phyloP scores from a whole-genome alignment of 2,329 filamentous ascomycete genomes.

The Alternaria ethzedia region DNA sequence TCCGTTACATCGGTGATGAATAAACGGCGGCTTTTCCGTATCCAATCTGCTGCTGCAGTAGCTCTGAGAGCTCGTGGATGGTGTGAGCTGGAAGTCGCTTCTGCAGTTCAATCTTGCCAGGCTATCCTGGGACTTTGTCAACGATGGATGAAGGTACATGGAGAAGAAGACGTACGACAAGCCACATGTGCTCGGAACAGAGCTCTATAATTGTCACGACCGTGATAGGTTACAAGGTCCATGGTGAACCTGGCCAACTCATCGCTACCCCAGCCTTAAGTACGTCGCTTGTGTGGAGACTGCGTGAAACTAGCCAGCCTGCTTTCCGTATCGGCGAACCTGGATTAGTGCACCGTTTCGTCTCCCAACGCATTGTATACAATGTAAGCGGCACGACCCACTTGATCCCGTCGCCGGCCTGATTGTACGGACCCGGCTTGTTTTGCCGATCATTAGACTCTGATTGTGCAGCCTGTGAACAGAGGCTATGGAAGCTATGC shows the following conservation, averaged over 20 bases:
- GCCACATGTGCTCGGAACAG: not conserved
- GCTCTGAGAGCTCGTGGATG: not conserved
- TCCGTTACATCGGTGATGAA: not conserved
- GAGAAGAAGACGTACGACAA: not conserved
- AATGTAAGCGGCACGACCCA: not conserved
- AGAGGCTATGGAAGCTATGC: not conserved
- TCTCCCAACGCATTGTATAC: not conserved
- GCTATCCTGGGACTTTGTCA: not conserved
- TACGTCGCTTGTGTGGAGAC: not conserved
- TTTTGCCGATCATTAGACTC: slow-evolving; percentile 1
- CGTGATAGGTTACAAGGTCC: not conserved
- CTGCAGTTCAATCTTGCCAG: not conserved
- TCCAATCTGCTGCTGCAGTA: not conserved
- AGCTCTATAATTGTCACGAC: not conserved
- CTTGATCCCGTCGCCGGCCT: not conserved
- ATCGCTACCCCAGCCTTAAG: slow-evolving; percentile 3
- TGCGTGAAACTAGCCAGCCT: slow-evolving; percentile 10
- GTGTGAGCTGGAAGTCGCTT: not conserved
- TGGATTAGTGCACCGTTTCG: slow-evolving; percentile 13
- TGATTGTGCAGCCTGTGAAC: not conserved
- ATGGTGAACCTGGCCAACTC: not conserved
- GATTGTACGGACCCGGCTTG: slow-evolving; percentile 2
- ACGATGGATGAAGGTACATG: not conserved
- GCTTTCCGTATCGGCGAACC: slow-evolving; percentile 10
- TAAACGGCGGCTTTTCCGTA: not conserved